Percentiles rank a stretch among this genome's conserved stretches.
Evolutionary conservation across 1,139 yeast species (phyloP).

Genomic region (Ogataea hybrid): DNA sequence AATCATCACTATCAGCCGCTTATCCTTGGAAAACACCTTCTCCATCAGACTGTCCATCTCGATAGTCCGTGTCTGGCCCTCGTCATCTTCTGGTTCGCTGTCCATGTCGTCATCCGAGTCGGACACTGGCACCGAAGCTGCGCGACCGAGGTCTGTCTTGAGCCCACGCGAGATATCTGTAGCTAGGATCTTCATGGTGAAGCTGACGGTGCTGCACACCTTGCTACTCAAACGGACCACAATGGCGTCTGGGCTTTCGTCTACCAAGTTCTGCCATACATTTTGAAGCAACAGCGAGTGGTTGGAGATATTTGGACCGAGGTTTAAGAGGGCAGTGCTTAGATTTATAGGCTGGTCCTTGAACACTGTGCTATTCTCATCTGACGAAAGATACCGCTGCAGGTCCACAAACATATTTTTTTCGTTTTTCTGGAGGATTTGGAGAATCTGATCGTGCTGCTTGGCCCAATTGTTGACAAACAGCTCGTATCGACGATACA

Average conservation of each 20-base stretch:
- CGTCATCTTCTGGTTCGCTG: slow-evolving; percentile 18
- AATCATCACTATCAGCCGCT: slow-evolving; percentile 40
- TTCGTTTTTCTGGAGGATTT: too few species aligned
- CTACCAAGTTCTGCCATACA: too few species aligned
- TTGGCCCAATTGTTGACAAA: too few species aligned
- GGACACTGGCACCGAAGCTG: slow-evolving; percentile 15
- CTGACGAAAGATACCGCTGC: too few species aligned
- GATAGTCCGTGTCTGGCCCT: slow-evolving; percentile 32
- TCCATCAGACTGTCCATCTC: slow-evolving; percentile 38
- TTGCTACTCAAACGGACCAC: slow-evolving; percentile 27
- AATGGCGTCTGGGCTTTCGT: slow-evolving; percentile 19
- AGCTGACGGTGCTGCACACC: slow-evolving; percentile 15
- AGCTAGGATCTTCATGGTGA: slow-evolving; percentile 12
- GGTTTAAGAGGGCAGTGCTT: too few species aligned
- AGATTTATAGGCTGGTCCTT: too few species aligned
- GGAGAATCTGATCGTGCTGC: too few species aligned
- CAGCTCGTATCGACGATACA: too few species aligned
- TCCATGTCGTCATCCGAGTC: slow-evolving; percentile 23
- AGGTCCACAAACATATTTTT: too few species aligned
- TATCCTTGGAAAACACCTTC: slow-evolving; percentile 16
- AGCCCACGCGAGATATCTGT: slow-evolving; percentile 4
- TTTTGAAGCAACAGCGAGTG: too few species aligned
- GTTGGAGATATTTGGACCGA: too few species aligned
- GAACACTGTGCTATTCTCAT: too few species aligned
- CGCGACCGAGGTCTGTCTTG: slow-evolving; percentile 7